Percentiles rank a stretch among this genome's conserved stretches.
Evolutionary conservation across 768 basidiomycete species (phyloP).

Genomic region (Pleurotus salmoneostramineus): DNA sequence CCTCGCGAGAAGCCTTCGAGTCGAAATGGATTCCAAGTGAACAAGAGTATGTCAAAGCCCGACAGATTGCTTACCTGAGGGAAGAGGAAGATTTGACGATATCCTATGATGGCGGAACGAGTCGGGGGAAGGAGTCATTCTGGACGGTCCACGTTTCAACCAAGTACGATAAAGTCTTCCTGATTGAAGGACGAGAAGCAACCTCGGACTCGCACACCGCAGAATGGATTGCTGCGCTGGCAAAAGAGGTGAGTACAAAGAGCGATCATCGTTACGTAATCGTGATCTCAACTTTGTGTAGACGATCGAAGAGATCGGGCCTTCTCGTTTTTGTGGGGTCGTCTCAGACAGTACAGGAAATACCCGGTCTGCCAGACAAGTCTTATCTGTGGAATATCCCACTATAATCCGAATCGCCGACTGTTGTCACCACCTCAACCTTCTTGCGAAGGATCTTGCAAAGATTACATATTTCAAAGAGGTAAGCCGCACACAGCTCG

Average conservation of each 20-base stretch:
- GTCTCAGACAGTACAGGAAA: constrained; percentile 20
- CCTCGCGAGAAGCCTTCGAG: too few species aligned
- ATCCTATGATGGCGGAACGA: constrained; percentile 17
- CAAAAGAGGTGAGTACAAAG: constrained; percentile 7
- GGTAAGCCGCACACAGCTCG: neutral
- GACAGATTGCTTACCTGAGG: neutral
- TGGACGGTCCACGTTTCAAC: constrained; percentile 18
- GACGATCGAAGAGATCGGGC: constrained; percentile 16
- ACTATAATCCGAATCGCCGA: constrained; percentile 16
- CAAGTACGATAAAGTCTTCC: constrained; percentile 1
- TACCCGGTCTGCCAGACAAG: constrained; percentile 8
- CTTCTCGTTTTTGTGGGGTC: constrained; percentile 9
- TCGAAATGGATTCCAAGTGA: neutral
- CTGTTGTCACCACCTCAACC: constrained; percentile 14
- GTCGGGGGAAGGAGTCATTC: constrained; percentile 12
- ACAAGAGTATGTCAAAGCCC: neutral
- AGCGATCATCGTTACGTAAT: neutral
- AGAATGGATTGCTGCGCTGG: constrained; percentile 10
- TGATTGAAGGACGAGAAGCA: constrained; percentile 16
- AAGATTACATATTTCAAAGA: constrained; percentile 11
- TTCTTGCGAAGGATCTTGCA: constrained; percentile 13
- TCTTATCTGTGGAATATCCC: constrained; percentile 8
- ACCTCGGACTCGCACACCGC: constrained; percentile 15
- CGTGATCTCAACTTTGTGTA: neutral
- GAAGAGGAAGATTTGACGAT: constrained; percentile 10